A percentile compares a stretch with the other conserved stretches of the same genome.
Conservation (phyloP, 129 eudicot genomes). For the Rutidosis leptorrhynchoides region DNA sequence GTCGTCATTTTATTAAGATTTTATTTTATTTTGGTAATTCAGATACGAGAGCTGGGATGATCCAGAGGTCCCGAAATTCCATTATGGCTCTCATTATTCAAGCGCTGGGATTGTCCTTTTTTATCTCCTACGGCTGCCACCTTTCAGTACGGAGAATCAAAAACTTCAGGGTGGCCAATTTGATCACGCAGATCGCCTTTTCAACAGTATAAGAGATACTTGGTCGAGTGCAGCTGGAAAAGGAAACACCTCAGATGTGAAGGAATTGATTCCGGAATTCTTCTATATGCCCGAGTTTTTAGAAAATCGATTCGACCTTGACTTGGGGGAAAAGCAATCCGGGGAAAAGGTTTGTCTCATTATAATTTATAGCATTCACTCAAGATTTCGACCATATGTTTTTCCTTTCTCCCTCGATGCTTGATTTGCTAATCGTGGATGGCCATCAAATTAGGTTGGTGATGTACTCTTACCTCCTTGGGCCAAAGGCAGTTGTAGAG, state of each 20-base stretch:
- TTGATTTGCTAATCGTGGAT: too few species aligned
- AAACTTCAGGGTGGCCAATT: constrained; percentile 99
- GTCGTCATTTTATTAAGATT: too few species aligned
- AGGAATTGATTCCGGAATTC: constrained; percentile 92
- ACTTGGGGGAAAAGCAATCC: constrained; percentile 95
- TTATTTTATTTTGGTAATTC: too few species aligned
- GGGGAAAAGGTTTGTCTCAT: constrained; percentile 99
- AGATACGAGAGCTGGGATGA: constrained; percentile 99
- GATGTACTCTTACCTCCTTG: too few species aligned
- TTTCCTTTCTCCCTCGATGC: too few species aligned
- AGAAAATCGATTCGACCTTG: constrained; percentile 79
- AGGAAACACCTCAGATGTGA: constrained; percentile 95
- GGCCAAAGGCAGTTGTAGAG: too few species aligned
- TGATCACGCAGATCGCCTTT: constrained; percentile 99
- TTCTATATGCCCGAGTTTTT: constrained; percentile 93
- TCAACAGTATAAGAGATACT: constrained; percentile 75
- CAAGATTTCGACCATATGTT: too few species aligned
- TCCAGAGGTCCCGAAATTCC: constrained; percentile 98
- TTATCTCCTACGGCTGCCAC: constrained; percentile 91
- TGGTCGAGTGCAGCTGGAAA: constrained; percentile 97
- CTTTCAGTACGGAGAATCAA: constrained; percentile 86
- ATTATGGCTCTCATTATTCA: constrained; percentile 98
- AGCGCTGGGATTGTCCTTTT: constrained; percentile 99
- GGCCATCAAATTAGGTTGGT: too few species aligned
- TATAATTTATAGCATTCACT: too few species aligned